phyloP scores from a whole-genome alignment of 495 filamentous ascomycete genomes.

The Rostrohypoxylon terebratum region DNA sequence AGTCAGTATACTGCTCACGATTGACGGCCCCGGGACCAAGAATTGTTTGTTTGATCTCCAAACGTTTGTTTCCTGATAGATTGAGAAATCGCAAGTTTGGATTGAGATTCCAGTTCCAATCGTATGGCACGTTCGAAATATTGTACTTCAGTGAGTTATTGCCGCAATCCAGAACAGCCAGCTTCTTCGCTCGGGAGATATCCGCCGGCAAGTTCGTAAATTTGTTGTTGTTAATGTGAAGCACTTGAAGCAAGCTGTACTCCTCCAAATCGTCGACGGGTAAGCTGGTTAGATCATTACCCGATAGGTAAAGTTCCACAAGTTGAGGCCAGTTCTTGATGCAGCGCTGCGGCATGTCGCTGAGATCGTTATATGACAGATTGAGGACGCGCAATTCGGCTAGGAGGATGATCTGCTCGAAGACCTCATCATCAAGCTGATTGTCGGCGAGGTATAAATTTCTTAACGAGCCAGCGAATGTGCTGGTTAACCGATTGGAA shows the following conservation, averaged over 20 bases:
- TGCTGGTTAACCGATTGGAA: conserved; percentile 77
- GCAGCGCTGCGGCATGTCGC: conserved; percentile 88
- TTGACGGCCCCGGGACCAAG: conserved; percentile 61
- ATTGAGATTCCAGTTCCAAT: conserved; percentile 99
- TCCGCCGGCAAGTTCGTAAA: conserved; percentile 97
- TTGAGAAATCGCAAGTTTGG: conserved; percentile 94
- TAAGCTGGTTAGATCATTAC: conserved; percentile 90
- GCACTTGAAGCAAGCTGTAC: conserved; percentile 81
- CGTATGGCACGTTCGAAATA: conserved; percentile 98
- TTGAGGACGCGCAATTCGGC: conserved; percentile 90
- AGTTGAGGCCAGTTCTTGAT: conserved; percentile 88
- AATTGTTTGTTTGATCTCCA: conserved; percentile 91
- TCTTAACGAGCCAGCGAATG: conserved; percentile 85
- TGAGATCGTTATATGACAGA: conserved; percentile 93
- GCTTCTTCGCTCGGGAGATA: conserved; percentile 90
- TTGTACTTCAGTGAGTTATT: conserved; percentile 99
- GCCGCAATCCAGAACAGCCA: conserved; percentile 91
- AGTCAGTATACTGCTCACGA: conserved; percentile 87
- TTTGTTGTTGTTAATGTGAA: conserved; percentile 97
- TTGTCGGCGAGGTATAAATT: conserved; percentile 94
- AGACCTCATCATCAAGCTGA: conserved; percentile 89
- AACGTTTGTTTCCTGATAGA: conserved; percentile 93
- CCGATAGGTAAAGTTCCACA: conserved; percentile 92
- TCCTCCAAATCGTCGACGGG: conserved; percentile 96
- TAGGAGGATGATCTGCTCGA: conserved; percentile 86